Evolutionary conservation across 2,329 filamentous ascomycete genomes (phyloP).

Genomic region (Diaporthe helianthi): DNA sequence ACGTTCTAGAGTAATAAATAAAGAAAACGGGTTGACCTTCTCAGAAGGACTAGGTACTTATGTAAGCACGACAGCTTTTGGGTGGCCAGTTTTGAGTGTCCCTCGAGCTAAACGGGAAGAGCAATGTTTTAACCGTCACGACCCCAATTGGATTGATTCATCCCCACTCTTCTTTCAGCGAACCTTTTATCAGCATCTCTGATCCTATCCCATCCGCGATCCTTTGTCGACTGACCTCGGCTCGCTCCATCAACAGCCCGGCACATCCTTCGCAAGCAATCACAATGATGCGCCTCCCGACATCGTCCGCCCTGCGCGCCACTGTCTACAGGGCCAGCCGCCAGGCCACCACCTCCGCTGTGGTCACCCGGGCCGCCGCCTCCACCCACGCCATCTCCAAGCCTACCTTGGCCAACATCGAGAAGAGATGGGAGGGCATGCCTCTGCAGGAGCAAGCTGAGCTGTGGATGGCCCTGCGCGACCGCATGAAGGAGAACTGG

Average conservation of each 20-base stretch:
- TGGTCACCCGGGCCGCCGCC: slow-evolving; percentile 58
- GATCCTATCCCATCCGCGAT: slow-evolving; percentile 25
- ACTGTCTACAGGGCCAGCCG: slow-evolving; percentile 49
- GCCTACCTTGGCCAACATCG: slow-evolving; percentile 95
- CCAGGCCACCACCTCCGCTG: slow-evolving; percentile 47
- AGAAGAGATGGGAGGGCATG: slow-evolving; percentile 99
- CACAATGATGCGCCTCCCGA: slow-evolving; percentile 63
- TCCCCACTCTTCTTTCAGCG: slow-evolving; percentile 33
- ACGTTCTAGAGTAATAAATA: background rate
- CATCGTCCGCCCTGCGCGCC: slow-evolving; percentile 59
- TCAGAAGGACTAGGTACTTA: slow-evolving; percentile 4
- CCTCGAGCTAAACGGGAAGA: background rate
- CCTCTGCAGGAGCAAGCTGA: slow-evolving; percentile 99
- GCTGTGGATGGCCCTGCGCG: slow-evolving; percentile 96
- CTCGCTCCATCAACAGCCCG: slow-evolving; percentile 30
- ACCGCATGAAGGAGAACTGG: slow-evolving; percentile 99
- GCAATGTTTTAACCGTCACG: slow-evolving; percentile 32
- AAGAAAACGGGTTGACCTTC: slow-evolving; percentile 24
- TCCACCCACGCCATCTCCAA: slow-evolving; percentile 95
- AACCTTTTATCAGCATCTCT: slow-evolving; percentile 17
- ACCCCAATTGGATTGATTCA: slow-evolving; percentile 32
- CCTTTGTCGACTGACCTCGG: slow-evolving; percentile 34
- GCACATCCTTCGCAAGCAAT: slow-evolving; percentile 13
- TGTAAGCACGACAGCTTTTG: slow-evolving; percentile 9
- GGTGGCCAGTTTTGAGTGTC: background rate